Base-by-base conservation (phyloP, 352 stramenopile species). In the Globisporangium orthogonon region DNA sequence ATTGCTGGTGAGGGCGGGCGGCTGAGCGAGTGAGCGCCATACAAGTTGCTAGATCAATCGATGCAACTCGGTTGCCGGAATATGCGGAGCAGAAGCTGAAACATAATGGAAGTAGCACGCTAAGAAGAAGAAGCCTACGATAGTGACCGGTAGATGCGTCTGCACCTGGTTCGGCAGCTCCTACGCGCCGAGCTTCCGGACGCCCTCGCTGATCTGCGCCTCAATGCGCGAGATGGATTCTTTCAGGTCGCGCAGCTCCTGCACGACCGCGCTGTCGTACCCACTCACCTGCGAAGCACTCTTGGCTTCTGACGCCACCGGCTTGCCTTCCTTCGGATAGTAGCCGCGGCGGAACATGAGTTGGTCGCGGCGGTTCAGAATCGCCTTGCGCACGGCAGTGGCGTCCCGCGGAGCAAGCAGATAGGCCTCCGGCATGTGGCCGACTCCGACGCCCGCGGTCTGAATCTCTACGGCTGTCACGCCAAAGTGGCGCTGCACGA, bases 281-380 rank as follows among this genome's bases (percentile, higher is more conserved):
- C 48, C 48, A 29, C 37, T 40, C 23, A 33, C n/a, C 41, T 56
- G 39, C 43, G 40, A 17, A 10, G 15, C 7, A 15, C n/a, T 58
- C 29, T 28, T 50, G 3, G 23, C 30, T 9, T 54, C 33, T n/a
- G 18, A 15, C 17, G 43, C 31, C 15, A 11, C 28, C 33, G 40
- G 14, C 52, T 10, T 50, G 40, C 9, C 50, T 45, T 18, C 56
- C 40, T 23, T 52, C 7, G 7, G 4, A n/a, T 46, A 46, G n/a
- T 46, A 33, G 5, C 55, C 50, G 23, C 63, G 58, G 11, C 67
- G 65, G 33, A 72, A 54, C 40, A 80, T 65, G 39, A 80, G 66
- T 28, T 56, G 55, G 51, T 80, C 71, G 13, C 71, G 71, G 15
- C 71, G 71, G 30, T 70, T 58, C 69, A 80, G 71, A 57, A 80